phyloP scores from a whole-genome alignment of 306 rosid genomes.

The Fragaria vesca region DNA sequence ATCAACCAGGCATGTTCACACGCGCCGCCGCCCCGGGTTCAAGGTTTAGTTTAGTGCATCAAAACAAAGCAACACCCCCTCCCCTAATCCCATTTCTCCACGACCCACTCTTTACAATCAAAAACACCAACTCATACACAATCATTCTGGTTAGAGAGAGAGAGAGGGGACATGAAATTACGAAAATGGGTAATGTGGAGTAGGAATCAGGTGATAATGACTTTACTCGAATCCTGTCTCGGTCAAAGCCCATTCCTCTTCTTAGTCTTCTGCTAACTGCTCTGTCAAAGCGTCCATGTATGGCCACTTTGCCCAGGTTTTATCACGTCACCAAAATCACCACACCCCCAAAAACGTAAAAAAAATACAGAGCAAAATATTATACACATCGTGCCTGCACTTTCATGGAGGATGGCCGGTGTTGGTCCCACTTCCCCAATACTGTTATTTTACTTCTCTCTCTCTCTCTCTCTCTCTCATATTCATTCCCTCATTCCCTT shows the following conservation, averaged over 20 bases:
- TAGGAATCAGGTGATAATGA: slow-evolving; percentile 17
- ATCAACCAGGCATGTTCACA: neutral
- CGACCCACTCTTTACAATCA: neutral
- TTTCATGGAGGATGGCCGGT: slow-evolving; percentile 19
- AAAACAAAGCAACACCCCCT: neutral
- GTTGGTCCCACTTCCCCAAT: slow-evolving; percentile 38
- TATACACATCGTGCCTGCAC: slow-evolving; percentile 39
- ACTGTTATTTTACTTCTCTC: slow-evolving; percentile 7
- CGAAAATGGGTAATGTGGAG: slow-evolving; percentile 3
- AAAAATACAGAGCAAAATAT: neutral
- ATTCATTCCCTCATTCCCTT: neutral
- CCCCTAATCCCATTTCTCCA: neutral
- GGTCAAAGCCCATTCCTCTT: slow-evolving; percentile 11
- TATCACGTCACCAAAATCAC: neutral
- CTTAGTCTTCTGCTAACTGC: neutral
- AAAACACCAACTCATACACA: neutral
- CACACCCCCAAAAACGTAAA: neutral
- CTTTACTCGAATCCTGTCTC: slow-evolving; percentile 7
- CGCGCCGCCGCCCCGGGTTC: neutral
- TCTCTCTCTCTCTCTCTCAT: neutral
- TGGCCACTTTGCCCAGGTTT: neutral
- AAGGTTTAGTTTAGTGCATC: neutral
- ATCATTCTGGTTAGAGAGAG: neutral
- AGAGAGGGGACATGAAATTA: neutral
- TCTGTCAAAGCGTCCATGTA: neutral